Percentiles rank a stretch among this genome's conserved stretches.
Evolutionary conservation across 768 basidiomycete genomes (phyloP).

Genomic region (Butyriboletus loyo): DNA sequence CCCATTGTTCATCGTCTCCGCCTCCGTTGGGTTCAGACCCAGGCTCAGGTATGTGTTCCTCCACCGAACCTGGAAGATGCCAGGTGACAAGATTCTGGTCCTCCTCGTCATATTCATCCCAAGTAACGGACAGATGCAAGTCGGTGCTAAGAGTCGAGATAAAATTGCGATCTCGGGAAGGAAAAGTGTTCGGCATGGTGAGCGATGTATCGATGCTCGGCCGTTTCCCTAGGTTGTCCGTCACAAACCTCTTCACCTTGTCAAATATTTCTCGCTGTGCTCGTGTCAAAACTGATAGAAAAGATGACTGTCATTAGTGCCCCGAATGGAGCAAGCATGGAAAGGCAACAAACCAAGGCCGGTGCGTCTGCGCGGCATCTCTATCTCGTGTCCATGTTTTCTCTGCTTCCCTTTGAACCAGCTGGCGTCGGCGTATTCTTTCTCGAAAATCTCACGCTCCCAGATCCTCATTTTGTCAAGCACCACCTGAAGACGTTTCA

Average conservation of each 20-base stretch:
- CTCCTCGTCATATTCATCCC: conserved; percentile 91
- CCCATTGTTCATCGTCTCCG: conserved; percentile 49
- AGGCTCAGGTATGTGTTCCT: conserved; percentile 32
- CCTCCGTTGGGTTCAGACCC: conserved; percentile 40
- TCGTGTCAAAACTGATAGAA: conserved; percentile 57
- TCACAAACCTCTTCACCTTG: conserved; percentile 72
- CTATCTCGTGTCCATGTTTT: conserved; percentile 66
- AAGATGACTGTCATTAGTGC: background rate
- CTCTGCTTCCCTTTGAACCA: conserved; percentile 95
- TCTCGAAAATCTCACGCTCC: conserved; percentile 90
- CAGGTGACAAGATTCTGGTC: conserved; percentile 75
- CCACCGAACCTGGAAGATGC: conserved; percentile 50
- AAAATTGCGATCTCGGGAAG: conserved; percentile 78
- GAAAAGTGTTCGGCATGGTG: conserved; percentile 73
- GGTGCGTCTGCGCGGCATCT: conserved; percentile 53
- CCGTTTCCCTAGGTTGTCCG: conserved; percentile 37
- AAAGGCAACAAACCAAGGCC: conserved; percentile 55
- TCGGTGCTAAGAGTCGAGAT: conserved; percentile 73
- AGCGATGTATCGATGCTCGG: conserved; percentile 41
- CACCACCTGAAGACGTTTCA: conserved; percentile 76
- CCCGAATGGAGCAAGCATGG: background rate
- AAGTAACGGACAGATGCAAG: conserved; percentile 74
- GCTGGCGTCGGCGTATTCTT: conserved; percentile 82
- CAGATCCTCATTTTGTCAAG: conserved; percentile 85
- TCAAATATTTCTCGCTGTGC: conserved; percentile 78